A percentile compares a stretch with the other conserved stretches of the same genome.
Evolutionary conservation across 75 land plant species (phyloP).

Genomic region (Picea sitchensis): DNA sequence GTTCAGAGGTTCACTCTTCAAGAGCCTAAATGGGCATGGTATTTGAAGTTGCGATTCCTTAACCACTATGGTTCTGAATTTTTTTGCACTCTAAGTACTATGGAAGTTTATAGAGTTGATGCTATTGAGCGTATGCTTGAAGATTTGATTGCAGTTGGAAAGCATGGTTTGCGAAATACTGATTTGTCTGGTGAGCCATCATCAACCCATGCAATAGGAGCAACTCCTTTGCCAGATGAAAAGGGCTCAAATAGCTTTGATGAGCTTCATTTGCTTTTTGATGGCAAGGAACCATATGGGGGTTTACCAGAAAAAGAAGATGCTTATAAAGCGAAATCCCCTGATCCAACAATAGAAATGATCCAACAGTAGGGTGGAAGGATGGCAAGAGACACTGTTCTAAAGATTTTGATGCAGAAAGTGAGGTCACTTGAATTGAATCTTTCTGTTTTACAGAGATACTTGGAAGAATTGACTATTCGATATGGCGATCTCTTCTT

Average conservation of each 20-base stretch:
- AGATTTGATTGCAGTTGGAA: conserved; percentile 64
- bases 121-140: conserved; percentile 86
- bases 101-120: conserved; percentile 92
- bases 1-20: conserved; percentile 57
- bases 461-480: conserved; percentile 58
- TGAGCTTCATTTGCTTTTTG: background rate
- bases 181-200: background rate
- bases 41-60: conserved; percentile 63
- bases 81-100: conserved; percentile 78
- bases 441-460: conserved; percentile 68
- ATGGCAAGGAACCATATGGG: background rate
- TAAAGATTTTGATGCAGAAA: conserved; percentile 90
- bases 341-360: conserved; percentile 29
- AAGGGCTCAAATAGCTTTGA: background rate
- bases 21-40: conserved; percentile 92
- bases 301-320: conserved; percentile 14
- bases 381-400: conserved; percentile 71
- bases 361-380: conserved; percentile 41
- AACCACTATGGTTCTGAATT: conserved; percentile 91
- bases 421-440: conserved; percentile 72
- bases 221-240: conserved; percentile 3
- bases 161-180: conserved; percentile 5
- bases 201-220: background rate
- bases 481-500: conserved; percentile 51
- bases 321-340: conserved; percentile 3